Evolutionary conservation across 768 basidiomycete species (phyloP), one percentile per base, ranked within the genome.

Genomic region (Pleurotus eryngii): DNA sequence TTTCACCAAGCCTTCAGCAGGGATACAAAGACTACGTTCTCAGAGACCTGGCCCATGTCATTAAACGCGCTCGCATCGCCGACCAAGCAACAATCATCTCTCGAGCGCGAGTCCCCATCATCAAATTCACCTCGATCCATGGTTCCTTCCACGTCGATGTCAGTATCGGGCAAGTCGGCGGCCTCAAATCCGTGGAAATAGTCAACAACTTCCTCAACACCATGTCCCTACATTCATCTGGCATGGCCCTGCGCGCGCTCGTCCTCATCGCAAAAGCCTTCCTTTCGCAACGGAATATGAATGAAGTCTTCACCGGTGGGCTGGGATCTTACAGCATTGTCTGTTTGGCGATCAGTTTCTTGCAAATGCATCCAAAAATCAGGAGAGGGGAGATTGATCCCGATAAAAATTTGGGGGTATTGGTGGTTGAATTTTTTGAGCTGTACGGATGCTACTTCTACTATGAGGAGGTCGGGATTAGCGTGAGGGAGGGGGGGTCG

Each of bases 341-440:
- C 56, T 97, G 92, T 69, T 71, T 99, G 56, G 94, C 89, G 9
- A 84, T 98, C 62, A 92, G 86, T 70, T 99, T 99, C 69, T 76
- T 99, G 48, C 97, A 98, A 80, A 92, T 97, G 81, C 97, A 99
- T 64, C 97, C 97, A 1, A 96, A 95, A 70, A 85, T 98, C 59
- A 86, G 95, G 40, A 72, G 84, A 55, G 90, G 86, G 0, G 92
- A 95, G 71, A 92, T 99, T 26, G 86, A 95, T 63, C 84, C 94
- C 0, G 84, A 86, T 62, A 78, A 82, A 64, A 98, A 98, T 66
- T 78, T 98, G 8, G 97, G 97, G 1, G 90, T 95, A n/a, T 74
- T 99, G 55, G 81, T 97, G 46, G 83, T 98, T 78, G 97, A 99
- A 71, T 98, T 98, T 68, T 97, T 98, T 66, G 95, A 98, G 76